Evolutionary conservation across 2,329 filamentous ascomycete genomes (phyloP), one percentile per base, ranked within the genome.

Genomic region (Scolecobasidium constrictum): DNA sequence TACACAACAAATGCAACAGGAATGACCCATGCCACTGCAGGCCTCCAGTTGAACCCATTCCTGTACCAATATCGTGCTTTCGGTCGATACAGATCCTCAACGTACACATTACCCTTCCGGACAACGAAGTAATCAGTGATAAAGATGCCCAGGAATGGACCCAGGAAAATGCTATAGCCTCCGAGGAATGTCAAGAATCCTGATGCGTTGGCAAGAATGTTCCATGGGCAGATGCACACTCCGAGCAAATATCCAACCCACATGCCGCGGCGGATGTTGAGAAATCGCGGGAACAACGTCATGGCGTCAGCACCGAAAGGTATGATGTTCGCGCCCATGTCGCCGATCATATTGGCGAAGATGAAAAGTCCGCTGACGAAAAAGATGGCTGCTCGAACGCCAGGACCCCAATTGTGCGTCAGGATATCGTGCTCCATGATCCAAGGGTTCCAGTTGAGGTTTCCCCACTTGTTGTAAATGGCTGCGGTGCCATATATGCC

Each of bases 221-320:
- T 9, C 56, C 55, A 58, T 1, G 55, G 55, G 3, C 53, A 18
- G 16, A 45, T 39, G 13, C 13, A 17, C 33, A 23, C 35, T 31
- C 44, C 44, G 5, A 45, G 5, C 7, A 45, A 11, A 9, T 11
- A 6, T 3, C 20, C 22, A 34, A 46, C 20, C 23, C 45, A 44
- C 4, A 49, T 46, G 2, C 51, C 55, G 5, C 55, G 48, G 2
- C 52, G 43, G 6, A 58, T 50, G 7, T 53, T 57, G 40, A 49
- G 20, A 43, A 48, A 13, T 52, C 66, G 17, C 59, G 62, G 12
- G 49, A 58, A 31, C 53, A 59, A 26, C 56, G 68, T 3, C 67
- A 69, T 20, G 63, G 65, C 44, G 68, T 75, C 5, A 18, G 52
- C 52, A 28, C 52, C 53, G 9, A 51, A 49, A 2, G 53, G 50